Percentiles rank a stretch among this genome's conserved stretches.
Conservation (phyloP, 768 basidiomycete species). For the Agaricus sinodeliciosus region DNA sequence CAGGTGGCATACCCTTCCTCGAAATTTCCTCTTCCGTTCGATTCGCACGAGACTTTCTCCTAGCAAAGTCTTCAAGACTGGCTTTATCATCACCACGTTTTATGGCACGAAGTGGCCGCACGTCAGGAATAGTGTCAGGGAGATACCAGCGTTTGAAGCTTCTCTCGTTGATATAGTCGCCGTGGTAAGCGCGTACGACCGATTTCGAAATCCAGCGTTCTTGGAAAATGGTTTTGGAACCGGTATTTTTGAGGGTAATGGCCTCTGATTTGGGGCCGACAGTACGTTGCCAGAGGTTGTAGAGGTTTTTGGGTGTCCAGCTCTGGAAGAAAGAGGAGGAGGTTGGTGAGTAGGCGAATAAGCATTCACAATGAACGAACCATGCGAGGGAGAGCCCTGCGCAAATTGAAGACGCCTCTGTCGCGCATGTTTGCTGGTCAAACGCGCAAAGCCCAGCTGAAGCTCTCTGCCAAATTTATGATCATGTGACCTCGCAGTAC, state of each 20-base stretch:
- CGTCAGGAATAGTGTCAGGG: conserved; percentile 79
- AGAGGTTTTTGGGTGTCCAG: conserved; percentile 86
- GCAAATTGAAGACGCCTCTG: conserved; percentile 26
- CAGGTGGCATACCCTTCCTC: conserved; percentile 70
- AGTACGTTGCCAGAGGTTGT: conserved; percentile 82
- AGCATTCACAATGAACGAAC: conserved; percentile 30
- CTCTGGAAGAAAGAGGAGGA: conserved; percentile 40
- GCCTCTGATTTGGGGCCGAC: conserved; percentile 37
- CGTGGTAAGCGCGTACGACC: conserved; percentile 89
- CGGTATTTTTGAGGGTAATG: conserved; percentile 49
- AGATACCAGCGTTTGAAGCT: conserved; percentile 95
- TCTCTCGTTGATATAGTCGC: conserved; percentile 88
- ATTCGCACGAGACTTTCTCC: conserved; percentile 44
- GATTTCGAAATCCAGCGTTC: conserved; percentile 88
- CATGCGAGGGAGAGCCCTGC: conserved; percentile 74
- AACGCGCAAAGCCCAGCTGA: too few species aligned
- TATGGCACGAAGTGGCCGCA: conserved; percentile 53
- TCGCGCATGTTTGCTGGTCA: conserved; percentile 27
- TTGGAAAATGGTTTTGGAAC: conserved; percentile 69
- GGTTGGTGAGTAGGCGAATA: neutral
- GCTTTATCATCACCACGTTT: conserved; percentile 35
- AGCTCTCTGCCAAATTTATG: neutral
- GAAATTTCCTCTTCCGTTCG: conserved; percentile 46
- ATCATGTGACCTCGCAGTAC: neutral
- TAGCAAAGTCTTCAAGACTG: conserved; percentile 51